These are phyloP conservation scores for Lumnitzera littorea DNA, from an alignment of 345 rosid species.

Conservation along the genomic window DNA sequence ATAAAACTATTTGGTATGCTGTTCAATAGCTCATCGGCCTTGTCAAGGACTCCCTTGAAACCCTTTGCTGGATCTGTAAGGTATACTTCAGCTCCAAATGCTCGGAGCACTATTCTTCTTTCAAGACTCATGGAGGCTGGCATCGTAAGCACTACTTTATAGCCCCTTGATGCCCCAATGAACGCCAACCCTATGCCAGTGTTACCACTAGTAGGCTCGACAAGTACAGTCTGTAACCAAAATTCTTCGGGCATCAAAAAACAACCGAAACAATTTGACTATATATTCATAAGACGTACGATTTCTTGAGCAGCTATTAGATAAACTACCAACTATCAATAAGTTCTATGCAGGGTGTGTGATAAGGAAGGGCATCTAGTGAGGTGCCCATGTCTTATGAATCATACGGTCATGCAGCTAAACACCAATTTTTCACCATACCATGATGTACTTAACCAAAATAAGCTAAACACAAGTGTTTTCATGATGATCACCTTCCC, in stretches of 20 bases:
- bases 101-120: constrained; percentile 51
- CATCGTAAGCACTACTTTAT: constrained; percentile 51
- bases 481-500: constrained; percentile 44
- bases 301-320: too few species aligned
- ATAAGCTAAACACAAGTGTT: too few species aligned
- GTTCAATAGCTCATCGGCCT: constrained; percentile 43
- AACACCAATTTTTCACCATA: too few species aligned
- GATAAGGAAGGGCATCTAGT: too few species aligned
- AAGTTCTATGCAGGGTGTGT: too few species aligned
- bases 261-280: too few species aligned
- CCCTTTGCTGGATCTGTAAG: constrained; percentile 44
- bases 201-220: constrained; percentile 67
- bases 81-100: constrained; percentile 66
- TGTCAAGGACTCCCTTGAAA: constrained; percentile 28
- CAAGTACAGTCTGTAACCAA: constrained; percentile 31
- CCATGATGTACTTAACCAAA: too few species aligned
- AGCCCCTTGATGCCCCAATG: constrained; percentile 60
- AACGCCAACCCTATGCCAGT: constrained; percentile 73
- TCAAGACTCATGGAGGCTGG: constrained; percentile 51
- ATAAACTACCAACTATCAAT: too few species aligned
- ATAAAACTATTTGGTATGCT: constrained; percentile 50
- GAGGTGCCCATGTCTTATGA: too few species aligned
- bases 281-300: too few species aligned
- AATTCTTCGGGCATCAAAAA: not conserved
- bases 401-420: too few species aligned